Evolutionary conservation across 208 protist genomes (phyloP), one percentile per base, ranked within the genome.

Genomic region (Crithidia expoeki): DNA sequence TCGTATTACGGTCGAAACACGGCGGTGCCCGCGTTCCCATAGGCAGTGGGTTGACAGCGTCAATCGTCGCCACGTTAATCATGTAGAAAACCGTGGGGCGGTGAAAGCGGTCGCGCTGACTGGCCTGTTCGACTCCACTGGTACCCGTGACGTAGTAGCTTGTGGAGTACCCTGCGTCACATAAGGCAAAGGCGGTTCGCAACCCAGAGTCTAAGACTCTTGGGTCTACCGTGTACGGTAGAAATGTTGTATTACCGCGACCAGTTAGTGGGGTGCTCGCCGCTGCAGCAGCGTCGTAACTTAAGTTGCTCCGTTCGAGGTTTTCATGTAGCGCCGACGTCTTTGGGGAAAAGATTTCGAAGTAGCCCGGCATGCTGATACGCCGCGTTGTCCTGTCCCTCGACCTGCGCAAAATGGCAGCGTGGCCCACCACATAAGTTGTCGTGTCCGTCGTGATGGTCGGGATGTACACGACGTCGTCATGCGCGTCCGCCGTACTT

Each of bases 161-260:
- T 7, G 19, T 23, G 28, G 62, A 47, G 70, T 40, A 21, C 19
- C 53, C 42, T 14, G 23, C 21, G 33, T 51, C 55, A 30, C 62
- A 64, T 38, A 59, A 63, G 27, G 70, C 55, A 38, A 63, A 69
- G 38, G 51, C 67, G 4, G 62, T 58, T 27, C 10, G 46, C 52
- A 50, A 40, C 61, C 59, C 55, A n/a, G 49, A 23, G 30, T 65
- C 58, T 4, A n/a, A n/a, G 14, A 4, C 19, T 62, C 36, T 12
- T 23, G 4, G 10, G 44, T 49, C 14, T 49, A n/a, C n/a, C 4
- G 44, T 7, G 21, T 12, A 17, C 44, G 44, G 10, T 21, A 17
- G 44, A 4, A 5, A 17, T 49, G 38, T 14, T 44, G 7, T 7
- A 44, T 14, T 14, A 14, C 38, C 7, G 38, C 7, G 38, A 44